Base-by-base conservation (phyloP, 2,329 filamentous ascomycete genomes). In the Sarocladium strictum region DNA sequence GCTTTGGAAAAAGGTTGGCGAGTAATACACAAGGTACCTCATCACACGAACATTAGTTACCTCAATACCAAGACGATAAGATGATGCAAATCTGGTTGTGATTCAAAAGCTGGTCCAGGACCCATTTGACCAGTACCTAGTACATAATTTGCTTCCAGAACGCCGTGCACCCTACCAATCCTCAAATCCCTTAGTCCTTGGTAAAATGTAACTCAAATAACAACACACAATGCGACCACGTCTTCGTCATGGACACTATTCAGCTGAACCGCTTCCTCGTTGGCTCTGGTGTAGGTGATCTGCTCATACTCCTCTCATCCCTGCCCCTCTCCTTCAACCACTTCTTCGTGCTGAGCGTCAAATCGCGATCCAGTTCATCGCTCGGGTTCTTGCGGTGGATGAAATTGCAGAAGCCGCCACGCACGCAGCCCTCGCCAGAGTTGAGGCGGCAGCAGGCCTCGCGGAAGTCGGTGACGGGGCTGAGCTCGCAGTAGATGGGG, bases 401-500 rank as follows among this genome's bases (percentile, higher is more conserved):
- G 72, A 99, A 99, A 72, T 99, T 99, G 80, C 94, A 99, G 77
- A 97, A 97, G 29, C 94, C 94, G 59, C 92, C 94, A 60, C 94
- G 82, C 41, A 96, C 91, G 72, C 94, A 99, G 43, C 94, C 94
- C 72, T 97, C 94, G 58, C 94, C 94, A 37, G 83, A 89, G 67
- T 99, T 99, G 24, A 97, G 79, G 54, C 94, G 83, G 74, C 94
- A 99, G 71, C 94, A 99, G 17, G 94, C 94, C 77, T 99, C 94
- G 69, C 94, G 83, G 73, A 99, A 99, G 75, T 99, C 94, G 60
- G 94, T 99, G 55, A 99, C 94, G 63, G 94, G 94, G 53, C 86
- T 92, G 55, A 99, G 78, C 75, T 99, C 94, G 83, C 93, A 97
- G 78, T 99, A 99, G 72, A 99, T 96, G 60, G 94, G 94, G 53